Evolutionary conservation across 805 yeast genomes (phyloP).

Genomic region (Lipomyces spencermartinsiae): DNA sequence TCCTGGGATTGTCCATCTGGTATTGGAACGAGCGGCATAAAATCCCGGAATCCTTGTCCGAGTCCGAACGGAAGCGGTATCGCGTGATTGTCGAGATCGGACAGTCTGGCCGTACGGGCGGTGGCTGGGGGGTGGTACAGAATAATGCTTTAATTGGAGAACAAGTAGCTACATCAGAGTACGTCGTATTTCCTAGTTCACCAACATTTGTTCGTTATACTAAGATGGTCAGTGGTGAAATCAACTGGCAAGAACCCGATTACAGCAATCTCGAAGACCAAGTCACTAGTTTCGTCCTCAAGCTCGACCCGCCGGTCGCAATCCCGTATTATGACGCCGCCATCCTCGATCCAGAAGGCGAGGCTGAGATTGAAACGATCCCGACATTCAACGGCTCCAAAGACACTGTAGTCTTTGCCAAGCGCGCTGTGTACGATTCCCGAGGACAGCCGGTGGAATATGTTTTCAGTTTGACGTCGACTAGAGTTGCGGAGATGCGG

Average conservation of each 20-base stretch:
- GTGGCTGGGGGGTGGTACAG: conserved; percentile 34
- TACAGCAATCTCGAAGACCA: conserved; percentile 40
- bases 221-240: conserved; percentile 14
- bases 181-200: neutral
- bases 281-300: conserved; percentile 44
- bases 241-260: conserved; percentile 33
- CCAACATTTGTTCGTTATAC: neutral
- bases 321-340: conserved; percentile 34
- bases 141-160: conserved; percentile 27
- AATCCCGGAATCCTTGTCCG: conserved; percentile 8
- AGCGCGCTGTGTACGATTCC: conserved; percentile 20
- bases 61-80: conserved; percentile 6
- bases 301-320: conserved; percentile 47
- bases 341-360: conserved; percentile 30
- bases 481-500: conserved; percentile 23
- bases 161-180: conserved; percentile 13
- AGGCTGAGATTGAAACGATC: conserved; percentile 13
- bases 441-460: conserved; percentile 19
- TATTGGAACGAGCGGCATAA: conserved; percentile 41
- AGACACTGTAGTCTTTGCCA: conserved; percentile 5
- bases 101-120: conserved; percentile 13
- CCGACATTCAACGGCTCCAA: conserved; percentile 9
- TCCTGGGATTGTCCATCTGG: conserved; percentile 46
- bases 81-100: conserved; percentile 28
- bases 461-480: conserved; percentile 15